Evolutionary conservation across 1,139 yeast genomes (phyloP).

Genomic region (Zygosaccharomyces sapae): DNA sequence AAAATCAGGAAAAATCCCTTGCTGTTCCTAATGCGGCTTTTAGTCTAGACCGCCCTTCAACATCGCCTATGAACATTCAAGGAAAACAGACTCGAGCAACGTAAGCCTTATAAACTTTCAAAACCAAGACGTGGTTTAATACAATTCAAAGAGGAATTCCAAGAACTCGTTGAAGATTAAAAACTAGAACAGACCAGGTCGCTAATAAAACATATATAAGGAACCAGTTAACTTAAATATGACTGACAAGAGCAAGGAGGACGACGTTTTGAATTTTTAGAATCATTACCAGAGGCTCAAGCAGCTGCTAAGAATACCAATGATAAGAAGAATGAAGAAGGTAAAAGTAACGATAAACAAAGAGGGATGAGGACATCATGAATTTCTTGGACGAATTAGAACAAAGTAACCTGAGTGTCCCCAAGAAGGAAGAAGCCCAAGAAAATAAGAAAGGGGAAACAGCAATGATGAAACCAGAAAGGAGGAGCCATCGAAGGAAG

Average conservation of each 20-base stretch:
- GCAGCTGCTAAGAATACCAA: constrained; percentile 17
- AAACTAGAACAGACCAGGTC: not conserved
- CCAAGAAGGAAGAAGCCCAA: constrained; percentile 22
- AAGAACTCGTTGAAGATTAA: constrained; percentile 3
- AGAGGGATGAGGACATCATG: constrained; percentile 63
- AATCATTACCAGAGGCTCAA: constrained; percentile 73
- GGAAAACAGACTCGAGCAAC: constrained; percentile 5
- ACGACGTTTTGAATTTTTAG: constrained; percentile 87
- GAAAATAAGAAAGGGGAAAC: constrained; percentile 9
- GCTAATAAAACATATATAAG: not conserved
- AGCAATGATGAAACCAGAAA: constrained; percentile 3
- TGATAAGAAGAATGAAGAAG: constrained; percentile 5
- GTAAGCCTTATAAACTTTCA: constrained; percentile 1
- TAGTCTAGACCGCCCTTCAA: constrained; percentile 5
- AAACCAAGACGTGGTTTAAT: no score
- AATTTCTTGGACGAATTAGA: constrained; percentile 85
- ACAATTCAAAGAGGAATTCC: not conserved
- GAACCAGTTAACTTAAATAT: constrained; percentile 8
- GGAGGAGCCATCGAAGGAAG: constrained; percentile 5
- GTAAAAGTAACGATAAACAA: constrained; percentile 28
- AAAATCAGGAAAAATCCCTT: constrained; percentile 1
- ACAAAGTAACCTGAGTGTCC: constrained; percentile 33
- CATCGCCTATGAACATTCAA: constrained; percentile 4
- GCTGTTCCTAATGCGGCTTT: constrained; percentile 5
- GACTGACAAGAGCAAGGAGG: constrained; percentile 42